These are phyloP conservation scores for Vaccinium vitisidaea DNA, from an alignment of 148 eudicot species.

Conservation along the genomic window DNA sequence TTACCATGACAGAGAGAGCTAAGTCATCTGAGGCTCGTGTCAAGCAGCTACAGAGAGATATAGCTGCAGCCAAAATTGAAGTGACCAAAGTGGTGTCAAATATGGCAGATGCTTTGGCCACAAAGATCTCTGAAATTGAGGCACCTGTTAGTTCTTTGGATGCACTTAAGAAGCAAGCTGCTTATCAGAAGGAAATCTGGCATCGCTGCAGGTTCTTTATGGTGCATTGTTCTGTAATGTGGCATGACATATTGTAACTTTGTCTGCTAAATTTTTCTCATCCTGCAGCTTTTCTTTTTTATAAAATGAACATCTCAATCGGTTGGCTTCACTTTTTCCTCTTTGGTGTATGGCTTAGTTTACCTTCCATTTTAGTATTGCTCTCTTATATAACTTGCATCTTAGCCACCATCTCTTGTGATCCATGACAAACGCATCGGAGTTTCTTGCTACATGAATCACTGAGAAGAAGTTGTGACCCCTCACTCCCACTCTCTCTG, in stretches of 20 bases:
- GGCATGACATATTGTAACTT: neutral
- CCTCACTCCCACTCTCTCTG: neutral
- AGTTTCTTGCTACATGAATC: neutral
- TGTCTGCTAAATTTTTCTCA: too few species aligned
- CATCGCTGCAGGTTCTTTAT: slow-evolving; percentile 73
- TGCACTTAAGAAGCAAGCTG: slow-evolving; percentile 83
- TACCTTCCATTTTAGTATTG: neutral
- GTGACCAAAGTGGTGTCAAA: slow-evolving; percentile 69
- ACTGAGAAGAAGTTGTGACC: neutral
- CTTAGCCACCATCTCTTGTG: neutral
- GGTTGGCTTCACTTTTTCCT: neutral
- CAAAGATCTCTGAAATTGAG: slow-evolving; percentile 95
- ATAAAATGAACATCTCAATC: neutral
- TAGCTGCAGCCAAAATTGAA: slow-evolving; percentile 70
- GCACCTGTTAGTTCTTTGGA: slow-evolving; percentile 72
- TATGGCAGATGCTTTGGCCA: slow-evolving; percentile 81
- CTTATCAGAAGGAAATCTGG: slow-evolving; percentile 91
- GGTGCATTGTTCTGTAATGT: neutral
- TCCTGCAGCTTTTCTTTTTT: neutral
- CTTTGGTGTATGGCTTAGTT: slow-evolving; percentile 8
- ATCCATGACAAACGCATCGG: neutral
- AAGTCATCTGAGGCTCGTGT: slow-evolving; percentile 73
- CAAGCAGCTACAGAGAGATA: slow-evolving; percentile 71
- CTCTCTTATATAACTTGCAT: neutral
- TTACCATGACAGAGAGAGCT: slow-evolving; percentile 67